A percentile compares a stretch with the other conserved stretches of the same genome.
Conservation (phyloP, 2,329 filamentous ascomycete genomes). For the Ustulina deusta region DNA sequence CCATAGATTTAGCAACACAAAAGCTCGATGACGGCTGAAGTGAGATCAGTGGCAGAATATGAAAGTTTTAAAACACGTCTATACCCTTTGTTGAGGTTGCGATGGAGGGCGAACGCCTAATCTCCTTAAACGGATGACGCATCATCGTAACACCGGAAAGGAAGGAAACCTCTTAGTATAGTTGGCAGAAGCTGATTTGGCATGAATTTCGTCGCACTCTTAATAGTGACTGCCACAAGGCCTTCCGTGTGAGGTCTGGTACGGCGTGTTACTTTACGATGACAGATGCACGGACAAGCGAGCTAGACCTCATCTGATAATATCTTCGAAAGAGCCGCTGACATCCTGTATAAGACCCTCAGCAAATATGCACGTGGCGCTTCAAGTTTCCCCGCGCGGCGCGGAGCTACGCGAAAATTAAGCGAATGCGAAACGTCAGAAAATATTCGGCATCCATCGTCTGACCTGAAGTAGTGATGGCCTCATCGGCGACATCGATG, state of each 20-base stretch:
- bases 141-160: not conserved
- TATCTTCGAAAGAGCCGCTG: not conserved
- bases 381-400: not conserved
- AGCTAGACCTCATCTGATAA: constrained; percentile 3
- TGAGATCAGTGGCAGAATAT: not conserved
- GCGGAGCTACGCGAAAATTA: constrained; percentile 6
- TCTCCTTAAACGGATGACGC: not conserved
- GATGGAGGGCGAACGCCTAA: not conserved
- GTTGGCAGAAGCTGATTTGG: not conserved
- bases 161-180: not conserved
- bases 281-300: not conserved
- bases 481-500: not conserved
- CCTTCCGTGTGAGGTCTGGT: not conserved
- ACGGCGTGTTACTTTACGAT: not conserved
- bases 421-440: constrained; percentile 6
- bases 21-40: not conserved
- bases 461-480: not conserved
- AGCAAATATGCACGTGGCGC: not conserved
- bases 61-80: too few relatives aligned
- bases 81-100: not conserved
- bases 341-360: not conserved
- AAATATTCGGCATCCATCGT: not conserved
- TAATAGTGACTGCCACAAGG: not conserved
- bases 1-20: not conserved
- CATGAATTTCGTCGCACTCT: not conserved